phyloP scores from a whole-genome alignment of 495 filamentous ascomycete species.

The Beverwykella pulmonaria region DNA sequence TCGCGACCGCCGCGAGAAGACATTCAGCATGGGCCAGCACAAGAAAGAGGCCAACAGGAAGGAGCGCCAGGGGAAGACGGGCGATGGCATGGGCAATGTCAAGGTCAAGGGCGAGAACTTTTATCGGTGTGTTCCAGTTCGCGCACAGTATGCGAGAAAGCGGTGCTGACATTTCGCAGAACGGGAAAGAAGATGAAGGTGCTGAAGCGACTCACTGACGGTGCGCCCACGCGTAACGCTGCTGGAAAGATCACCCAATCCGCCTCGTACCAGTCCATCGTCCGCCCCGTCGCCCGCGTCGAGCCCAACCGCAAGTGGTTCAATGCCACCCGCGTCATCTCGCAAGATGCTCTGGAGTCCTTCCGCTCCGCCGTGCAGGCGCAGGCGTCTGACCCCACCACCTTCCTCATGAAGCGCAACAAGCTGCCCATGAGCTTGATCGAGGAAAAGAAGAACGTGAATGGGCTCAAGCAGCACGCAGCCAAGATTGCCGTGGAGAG shows the following conservation, averaged over 20 bases:
- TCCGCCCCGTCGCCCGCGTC: constrained; percentile 79
- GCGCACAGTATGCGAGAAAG: neutral
- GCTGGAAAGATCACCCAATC: constrained; percentile 76
- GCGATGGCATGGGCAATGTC: constrained; percentile 87
- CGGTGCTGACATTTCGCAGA: constrained; percentile 42
- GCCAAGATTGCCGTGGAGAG: constrained; percentile 93
- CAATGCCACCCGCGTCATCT: constrained; percentile 70
- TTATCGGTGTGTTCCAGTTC: constrained; percentile 60
- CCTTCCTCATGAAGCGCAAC: constrained; percentile 89
- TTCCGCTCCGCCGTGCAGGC: constrained; percentile 94
- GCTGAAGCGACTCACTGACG: constrained; percentile 86
- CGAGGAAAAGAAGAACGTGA: constrained; percentile 64
- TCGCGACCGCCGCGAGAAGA: neutral
- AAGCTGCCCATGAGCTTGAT: constrained; percentile 88
- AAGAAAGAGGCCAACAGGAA: constrained; percentile 90
- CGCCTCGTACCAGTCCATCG: constrained; percentile 79
- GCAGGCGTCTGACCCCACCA: constrained; percentile 85
- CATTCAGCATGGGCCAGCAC: constrained; percentile 77
- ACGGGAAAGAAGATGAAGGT: constrained; percentile 82
- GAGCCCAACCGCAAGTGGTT: constrained; percentile 95
- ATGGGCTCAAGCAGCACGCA: constrained; percentile 86
- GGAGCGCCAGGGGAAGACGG: constrained; percentile 76
- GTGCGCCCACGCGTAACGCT: constrained; percentile 73
- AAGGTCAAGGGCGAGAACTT: constrained; percentile 95
- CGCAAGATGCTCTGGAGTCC: constrained; percentile 69